Conservation (phyloP, 2,329 filamentous ascomycete genomes). For the Fusarium sp. region DNA sequence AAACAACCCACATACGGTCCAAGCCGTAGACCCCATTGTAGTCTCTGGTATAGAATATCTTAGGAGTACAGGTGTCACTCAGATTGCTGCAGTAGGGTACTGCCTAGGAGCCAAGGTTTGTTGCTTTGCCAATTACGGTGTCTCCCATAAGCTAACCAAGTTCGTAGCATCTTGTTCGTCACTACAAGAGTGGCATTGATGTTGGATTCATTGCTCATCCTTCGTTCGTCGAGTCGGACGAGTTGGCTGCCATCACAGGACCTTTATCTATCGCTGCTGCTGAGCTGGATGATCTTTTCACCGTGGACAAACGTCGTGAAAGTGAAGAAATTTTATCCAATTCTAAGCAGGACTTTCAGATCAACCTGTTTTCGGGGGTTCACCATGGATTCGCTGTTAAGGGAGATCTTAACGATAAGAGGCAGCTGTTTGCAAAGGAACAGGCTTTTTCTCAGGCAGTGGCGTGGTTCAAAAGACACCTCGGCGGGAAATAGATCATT, state of each 20-base stretch:
- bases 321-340: slow-evolving; percentile 70
- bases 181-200: slow-evolving; percentile 70
- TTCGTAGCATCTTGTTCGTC: slow-evolving; percentile 71
- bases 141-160: background rate
- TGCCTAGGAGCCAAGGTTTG: slow-evolving; percentile 78
- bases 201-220: slow-evolving; percentile 82
- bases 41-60: slow-evolving; percentile 61
- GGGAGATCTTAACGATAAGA: slow-evolving; percentile 64
- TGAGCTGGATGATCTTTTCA: slow-evolving; percentile 75
- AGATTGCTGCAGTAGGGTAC: slow-evolving; percentile 74
- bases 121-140: fast-evolving
- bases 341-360: slow-evolving; percentile 73
- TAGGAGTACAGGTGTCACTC: slow-evolving; percentile 65
- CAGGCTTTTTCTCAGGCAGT: slow-evolving; percentile 83
- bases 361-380: slow-evolving; percentile 78
- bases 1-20: slow-evolving; percentile 54
- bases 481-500: background rate
- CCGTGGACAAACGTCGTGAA: slow-evolving; percentile 70
- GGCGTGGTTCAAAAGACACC: slow-evolving; percentile 68
- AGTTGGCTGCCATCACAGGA: slow-evolving; percentile 72
- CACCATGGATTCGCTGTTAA: slow-evolving; percentile 81
- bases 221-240: slow-evolving; percentile 75
- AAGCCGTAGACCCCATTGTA: slow-evolving; percentile 48
- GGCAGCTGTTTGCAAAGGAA: slow-evolving; percentile 78
- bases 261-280: slow-evolving; percentile 74